Percentiles rank a stretch among this genome's conserved stretches.
Evolutionary conservation across 164 flowering plant species (phyloP).

Genomic region (Tetrastigma voinierianum): DNA sequence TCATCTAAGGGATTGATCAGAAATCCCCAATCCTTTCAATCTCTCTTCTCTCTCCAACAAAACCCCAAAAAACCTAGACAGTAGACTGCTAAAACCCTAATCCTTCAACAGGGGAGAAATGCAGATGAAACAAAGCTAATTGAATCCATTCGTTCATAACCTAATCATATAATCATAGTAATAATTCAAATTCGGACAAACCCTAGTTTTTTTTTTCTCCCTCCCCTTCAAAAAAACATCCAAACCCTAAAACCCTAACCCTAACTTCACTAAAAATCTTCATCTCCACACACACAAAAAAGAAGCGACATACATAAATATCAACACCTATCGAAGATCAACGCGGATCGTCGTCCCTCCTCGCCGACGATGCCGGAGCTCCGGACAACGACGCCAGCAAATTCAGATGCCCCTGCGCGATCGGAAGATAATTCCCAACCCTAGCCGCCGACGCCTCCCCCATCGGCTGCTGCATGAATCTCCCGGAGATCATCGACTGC

Average conservation of each 20-base stretch:
- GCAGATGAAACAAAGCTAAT: background rate
- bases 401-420: slow-evolving; percentile 66
- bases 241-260: slow-evolving; percentile 20
- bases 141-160: background rate
- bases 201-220: background rate
- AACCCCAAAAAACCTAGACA: too few relatives aligned
- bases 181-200: background rate
- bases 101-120: too few relatives aligned
- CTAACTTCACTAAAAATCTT: slow-evolving; percentile 12
- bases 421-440: slow-evolving; percentile 66
- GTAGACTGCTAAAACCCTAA: too few relatives aligned
- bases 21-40: too few relatives aligned
- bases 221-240: slow-evolving; percentile 19
- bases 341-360: slow-evolving; percentile 64
- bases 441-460: slow-evolving; percentile 80
- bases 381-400: slow-evolving; percentile 70
- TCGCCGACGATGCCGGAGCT: slow-evolving; percentile 36
- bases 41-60: too few relatives aligned
- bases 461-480: slow-evolving; percentile 46
- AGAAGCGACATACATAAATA: slow-evolving; percentile 6
- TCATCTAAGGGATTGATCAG: too few relatives aligned
- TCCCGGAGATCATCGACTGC: slow-evolving; percentile 32
- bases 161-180: background rate
- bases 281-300: slow-evolving; percentile 19
- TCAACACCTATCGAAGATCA: slow-evolving; percentile 15